Percentiles rank a stretch among this genome's conserved stretches.
Conservation (phyloP, 768 basidiomycete species). For the Lactifluus hygrophoroides region DNA sequence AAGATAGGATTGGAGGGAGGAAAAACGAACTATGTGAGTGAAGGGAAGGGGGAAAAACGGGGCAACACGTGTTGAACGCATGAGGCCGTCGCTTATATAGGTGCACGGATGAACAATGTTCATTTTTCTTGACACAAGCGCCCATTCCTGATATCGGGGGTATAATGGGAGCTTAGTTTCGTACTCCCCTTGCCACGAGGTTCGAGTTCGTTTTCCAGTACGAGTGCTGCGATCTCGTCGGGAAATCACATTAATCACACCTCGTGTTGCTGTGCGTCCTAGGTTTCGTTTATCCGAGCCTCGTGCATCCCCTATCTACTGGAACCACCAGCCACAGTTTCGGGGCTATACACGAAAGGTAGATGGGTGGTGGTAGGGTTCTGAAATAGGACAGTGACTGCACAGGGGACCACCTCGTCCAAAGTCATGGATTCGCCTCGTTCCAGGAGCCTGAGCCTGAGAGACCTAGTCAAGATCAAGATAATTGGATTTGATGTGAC, state of each 20-base stretch:
- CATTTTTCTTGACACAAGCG: conserved; percentile 10
- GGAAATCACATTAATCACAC: conserved; percentile 3
- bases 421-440: not conserved
- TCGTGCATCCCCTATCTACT: conserved; percentile 11
- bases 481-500: not conserved
- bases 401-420: not conserved
- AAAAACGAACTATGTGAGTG: too few species aligned
- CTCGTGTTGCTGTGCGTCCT: conserved; percentile 6
- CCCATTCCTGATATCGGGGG: conserved; percentile 5
- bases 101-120: conserved; percentile 7
- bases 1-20: not conserved
- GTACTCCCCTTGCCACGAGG: conserved; percentile 7
- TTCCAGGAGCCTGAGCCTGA: not conserved
- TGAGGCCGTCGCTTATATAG: conserved; percentile 21
- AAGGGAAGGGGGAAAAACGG: conserved; percentile 14
- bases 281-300: not conserved
- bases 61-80: conserved; percentile 20
- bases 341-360: not conserved
- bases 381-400: not conserved
- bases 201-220: not conserved
- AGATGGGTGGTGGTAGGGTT: not conserved
- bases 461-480: not conserved
- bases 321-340: not conserved
- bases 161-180: conserved; percentile 3
- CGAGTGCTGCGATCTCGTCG: conserved; percentile 4